These are phyloP conservation scores for Lycium barbarum DNA, from an alignment of 257 asterid species.

Conservation along the genomic window DNA sequence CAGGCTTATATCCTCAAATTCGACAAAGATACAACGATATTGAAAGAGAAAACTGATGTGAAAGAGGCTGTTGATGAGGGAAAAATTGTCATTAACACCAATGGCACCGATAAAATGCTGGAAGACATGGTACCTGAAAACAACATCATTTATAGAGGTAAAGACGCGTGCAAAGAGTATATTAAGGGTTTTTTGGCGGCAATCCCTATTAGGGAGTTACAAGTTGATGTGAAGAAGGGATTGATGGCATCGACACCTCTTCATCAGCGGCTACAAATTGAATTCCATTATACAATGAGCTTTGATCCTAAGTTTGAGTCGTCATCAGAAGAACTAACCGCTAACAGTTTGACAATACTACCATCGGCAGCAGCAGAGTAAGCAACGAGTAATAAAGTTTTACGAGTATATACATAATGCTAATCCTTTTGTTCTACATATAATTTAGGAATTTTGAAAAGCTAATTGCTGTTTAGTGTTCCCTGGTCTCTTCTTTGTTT, in stretches of 20 bases:
- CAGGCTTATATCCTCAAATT: slow-evolving; percentile 32
- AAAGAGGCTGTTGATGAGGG: neutral
- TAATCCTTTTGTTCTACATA: slow-evolving; percentile 21
- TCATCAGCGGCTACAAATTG: slow-evolving; percentile 51
- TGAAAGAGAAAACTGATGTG: neutral
- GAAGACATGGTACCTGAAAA: slow-evolving; percentile 23
- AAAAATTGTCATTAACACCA: neutral
- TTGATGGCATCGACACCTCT: slow-evolving; percentile 42
- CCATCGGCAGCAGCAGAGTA: slow-evolving; percentile 32
- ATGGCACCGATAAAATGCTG: neutral
- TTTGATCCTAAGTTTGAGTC: slow-evolving; percentile 27
- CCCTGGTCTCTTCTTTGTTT: neutral
- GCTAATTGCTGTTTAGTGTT: neutral
- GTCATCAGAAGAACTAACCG: slow-evolving; percentile 21
- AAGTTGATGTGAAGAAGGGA: slow-evolving; percentile 48
- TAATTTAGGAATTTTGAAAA: slow-evolving; percentile 5
- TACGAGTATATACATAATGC: neutral
- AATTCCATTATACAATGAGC: slow-evolving; percentile 43
- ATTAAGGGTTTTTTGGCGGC: slow-evolving; percentile 50
- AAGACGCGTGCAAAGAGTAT: slow-evolving; percentile 46
- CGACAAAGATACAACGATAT: slow-evolving; percentile 25
- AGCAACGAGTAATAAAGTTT: neutral
- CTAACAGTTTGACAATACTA: slow-evolving; percentile 20
- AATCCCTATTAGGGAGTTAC: slow-evolving; percentile 46
- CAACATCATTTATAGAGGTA: slow-evolving; percentile 12